phyloP scores from a whole-genome alignment of 2,329 filamentous ascomycete genomes.

The Trichophyton benhamiae region DNA sequence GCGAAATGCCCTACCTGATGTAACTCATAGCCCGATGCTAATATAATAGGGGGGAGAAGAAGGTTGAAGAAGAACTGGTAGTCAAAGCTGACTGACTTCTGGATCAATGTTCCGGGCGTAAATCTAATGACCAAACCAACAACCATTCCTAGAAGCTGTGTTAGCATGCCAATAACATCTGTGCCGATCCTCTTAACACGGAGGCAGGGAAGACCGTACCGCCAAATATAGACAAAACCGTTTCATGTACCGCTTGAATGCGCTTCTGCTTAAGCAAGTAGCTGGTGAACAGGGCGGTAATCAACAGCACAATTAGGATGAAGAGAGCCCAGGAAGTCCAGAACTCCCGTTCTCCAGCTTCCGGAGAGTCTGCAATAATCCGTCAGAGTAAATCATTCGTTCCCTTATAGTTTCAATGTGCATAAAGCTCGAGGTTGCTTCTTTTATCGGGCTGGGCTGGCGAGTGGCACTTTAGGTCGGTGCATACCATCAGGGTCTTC shows the following conservation, averaged over 20 bases:
- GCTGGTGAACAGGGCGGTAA: slow-evolving; percentile 88
- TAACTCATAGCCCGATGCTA: slow-evolving; percentile 91
- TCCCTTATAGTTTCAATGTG: background rate
- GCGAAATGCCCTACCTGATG: slow-evolving; percentile 51
- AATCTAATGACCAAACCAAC: slow-evolving; percentile 81
- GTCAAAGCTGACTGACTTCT: slow-evolving; percentile 87
- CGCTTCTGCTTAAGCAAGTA: slow-evolving; percentile 95
- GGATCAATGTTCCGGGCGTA: slow-evolving; percentile 68
- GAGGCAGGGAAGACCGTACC: slow-evolving; percentile 38
- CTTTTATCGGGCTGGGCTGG: background rate
- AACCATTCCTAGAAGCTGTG: slow-evolving; percentile 64
- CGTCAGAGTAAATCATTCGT: background rate
- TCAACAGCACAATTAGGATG: slow-evolving; percentile 88
- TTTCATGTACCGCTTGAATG: slow-evolving; percentile 95
- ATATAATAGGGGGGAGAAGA: slow-evolving; percentile 92
- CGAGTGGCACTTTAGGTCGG: background rate
- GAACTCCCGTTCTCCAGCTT: slow-evolving; percentile 84
- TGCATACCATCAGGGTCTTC: slow-evolving; percentile 14
- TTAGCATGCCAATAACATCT: background rate
- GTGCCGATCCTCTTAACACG: background rate
- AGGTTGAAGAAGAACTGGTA: slow-evolving; percentile 99
- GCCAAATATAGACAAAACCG: slow-evolving; percentile 94
- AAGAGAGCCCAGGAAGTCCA: slow-evolving; percentile 95
- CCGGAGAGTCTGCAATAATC: slow-evolving; percentile 45
- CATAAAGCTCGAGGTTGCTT: background rate